These are phyloP conservation scores for Ceratocystis ficicola DNA, from an alignment of 2,329 filamentous ascomycete genomes.

Conservation along the genomic window DNA sequence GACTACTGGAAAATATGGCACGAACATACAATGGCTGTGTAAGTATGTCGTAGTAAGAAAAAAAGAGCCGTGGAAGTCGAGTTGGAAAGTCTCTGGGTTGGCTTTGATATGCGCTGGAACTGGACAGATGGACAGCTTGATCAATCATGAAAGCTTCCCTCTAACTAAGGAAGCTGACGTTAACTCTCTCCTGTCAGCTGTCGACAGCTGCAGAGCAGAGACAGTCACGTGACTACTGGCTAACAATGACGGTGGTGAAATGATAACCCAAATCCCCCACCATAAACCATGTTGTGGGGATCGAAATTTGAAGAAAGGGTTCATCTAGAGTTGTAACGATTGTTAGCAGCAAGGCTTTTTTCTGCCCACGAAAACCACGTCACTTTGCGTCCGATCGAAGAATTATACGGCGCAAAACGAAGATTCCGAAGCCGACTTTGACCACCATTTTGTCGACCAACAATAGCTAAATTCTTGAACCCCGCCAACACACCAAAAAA, in stretches of 20 bases:
- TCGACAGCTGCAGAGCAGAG: not conserved
- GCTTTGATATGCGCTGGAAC: slow-evolving; percentile 12
- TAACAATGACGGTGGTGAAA: slow-evolving; percentile 17
- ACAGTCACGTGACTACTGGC: slow-evolving; percentile 14
- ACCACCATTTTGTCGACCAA: slow-evolving; percentile 19
- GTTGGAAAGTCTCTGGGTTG: not conserved
- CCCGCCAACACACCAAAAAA: slow-evolving; percentile 5
- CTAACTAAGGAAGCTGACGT: slow-evolving; percentile 19
- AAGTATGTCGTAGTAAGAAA: not conserved
- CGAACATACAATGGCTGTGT: not conserved
- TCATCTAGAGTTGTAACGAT: slow-evolving; percentile 5
- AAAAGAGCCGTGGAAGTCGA: not conserved
- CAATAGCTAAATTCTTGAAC: slow-evolving; percentile 14
- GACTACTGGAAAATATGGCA: not conserved
- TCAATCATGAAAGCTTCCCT: slow-evolving; percentile 19
- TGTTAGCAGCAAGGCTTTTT: slow-evolving; percentile 10
- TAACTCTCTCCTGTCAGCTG: slow-evolving; percentile 11
- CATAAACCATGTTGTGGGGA: slow-evolving; percentile 18
- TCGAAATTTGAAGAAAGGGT: slow-evolving; percentile 11
- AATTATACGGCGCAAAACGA: slow-evolving; percentile 11
- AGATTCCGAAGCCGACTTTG: not conserved
- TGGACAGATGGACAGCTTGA: slow-evolving; percentile 23
- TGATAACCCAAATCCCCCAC: slow-evolving; percentile 18
- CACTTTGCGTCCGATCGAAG: slow-evolving; percentile 8
- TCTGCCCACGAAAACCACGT: slow-evolving; percentile 15